Evolutionary conservation across 495 filamentous ascomycete genomes (phyloP), one percentile per base, ranked within the genome.

Genomic region (Pyrenula aspistea): DNA sequence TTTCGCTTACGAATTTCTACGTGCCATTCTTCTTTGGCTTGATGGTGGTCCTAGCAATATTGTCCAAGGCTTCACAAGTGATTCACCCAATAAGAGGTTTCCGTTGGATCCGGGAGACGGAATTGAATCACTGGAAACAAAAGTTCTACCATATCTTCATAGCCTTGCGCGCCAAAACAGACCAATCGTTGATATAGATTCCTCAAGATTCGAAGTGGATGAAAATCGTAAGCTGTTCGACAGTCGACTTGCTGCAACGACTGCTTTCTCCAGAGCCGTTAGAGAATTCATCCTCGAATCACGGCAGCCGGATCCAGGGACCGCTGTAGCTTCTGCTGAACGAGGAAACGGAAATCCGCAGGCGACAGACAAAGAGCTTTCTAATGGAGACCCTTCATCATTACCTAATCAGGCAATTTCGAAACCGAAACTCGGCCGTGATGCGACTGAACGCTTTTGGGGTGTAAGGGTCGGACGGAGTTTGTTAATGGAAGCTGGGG

Each of bases 1-100:
- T 25, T 80, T 80, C 60, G 68, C 72, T n/a, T 84, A 84, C 59
- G 83, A 86, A 54, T 87, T 87, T 60, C 59, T 86, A 1, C 81
- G 78, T 64, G 81, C 83, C 2, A 83, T 86, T 20, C 51, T 83
- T 2, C 74, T 85, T 3, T 87, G 82, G 77, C 63, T 85, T 2
- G 78, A 81, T 50, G 78, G 77, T 2, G 83, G 83, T 10, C 64
- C 76, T 21, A 70, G 73, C 15, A 66, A 68, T 25, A 54, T 87
- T 3, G 62, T 83, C 1, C 64, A 74, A 36, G 83, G 78, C 1
- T 87, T 87, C 62, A 79, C 77, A 24, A 67, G 67, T 12, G 62
- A 67, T 12, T 57, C 64, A 1, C 63, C 63, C 10, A 62, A 63
- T 42, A 60, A 64, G 12, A 69, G 81, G 1, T 80, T 78, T 59